phyloP scores from a whole-genome alignment of 768 basidiomycete species.

The Sarcodon aspratus region DNA sequence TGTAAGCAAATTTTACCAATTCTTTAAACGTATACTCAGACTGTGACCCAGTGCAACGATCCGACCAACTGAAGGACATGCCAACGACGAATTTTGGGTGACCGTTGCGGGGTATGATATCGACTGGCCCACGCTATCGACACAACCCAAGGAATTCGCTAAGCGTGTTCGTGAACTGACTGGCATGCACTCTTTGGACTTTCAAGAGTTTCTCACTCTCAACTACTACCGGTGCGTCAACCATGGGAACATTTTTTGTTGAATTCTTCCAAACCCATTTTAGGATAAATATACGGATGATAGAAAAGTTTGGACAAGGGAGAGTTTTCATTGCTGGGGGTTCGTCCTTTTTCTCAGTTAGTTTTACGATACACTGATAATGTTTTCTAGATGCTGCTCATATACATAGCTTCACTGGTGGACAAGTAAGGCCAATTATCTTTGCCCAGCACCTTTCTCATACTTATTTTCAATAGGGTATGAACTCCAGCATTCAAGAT shows the following conservation, averaged over 20 bases:
- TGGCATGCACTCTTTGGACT: conserved; percentile 17
- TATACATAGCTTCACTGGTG: conserved; percentile 32
- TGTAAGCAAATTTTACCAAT: conserved; percentile 4
- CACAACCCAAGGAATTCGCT: conserved; percentile 16
- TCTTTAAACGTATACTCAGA: neutral
- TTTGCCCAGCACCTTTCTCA: neutral
- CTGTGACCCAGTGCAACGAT: neutral
- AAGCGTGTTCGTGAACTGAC: conserved; percentile 16
- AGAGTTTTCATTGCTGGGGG: conserved; percentile 40
- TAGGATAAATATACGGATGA: conserved; percentile 39
- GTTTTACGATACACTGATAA: neutral
- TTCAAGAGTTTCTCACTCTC: conserved; percentile 16
- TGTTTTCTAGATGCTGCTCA: conserved; percentile 35
- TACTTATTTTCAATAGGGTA: conserved; percentile 9
- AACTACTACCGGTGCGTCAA: conserved; percentile 17
- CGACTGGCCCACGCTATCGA: conserved; percentile 9
- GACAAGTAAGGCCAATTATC: conserved; percentile 15
- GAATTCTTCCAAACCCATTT: neutral
- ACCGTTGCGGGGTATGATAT: conserved; percentile 1
- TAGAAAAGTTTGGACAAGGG: conserved; percentile 26
- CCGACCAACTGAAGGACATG: conserved; percentile 9
- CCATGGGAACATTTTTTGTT: conserved; percentile 7
- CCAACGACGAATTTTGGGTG: conserved; percentile 11
- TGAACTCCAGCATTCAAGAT: conserved; percentile 18
- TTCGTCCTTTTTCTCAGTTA: conserved; percentile 7